phyloP scores from a whole-genome alignment of 371 early-diverging fungal genomes.

The Mucor saturninus region DNA sequence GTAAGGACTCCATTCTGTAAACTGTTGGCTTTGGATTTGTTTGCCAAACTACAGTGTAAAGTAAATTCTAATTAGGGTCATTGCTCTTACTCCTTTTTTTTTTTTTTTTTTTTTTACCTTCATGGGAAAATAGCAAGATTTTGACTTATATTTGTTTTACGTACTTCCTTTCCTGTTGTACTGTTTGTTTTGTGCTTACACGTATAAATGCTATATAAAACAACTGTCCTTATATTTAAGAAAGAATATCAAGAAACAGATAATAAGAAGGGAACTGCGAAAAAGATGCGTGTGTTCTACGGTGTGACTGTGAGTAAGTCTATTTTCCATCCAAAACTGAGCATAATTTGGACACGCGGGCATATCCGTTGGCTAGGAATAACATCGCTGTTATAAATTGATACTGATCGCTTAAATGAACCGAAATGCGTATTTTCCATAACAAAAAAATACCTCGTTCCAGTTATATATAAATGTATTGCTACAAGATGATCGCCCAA shows the following conservation, averaged over 20 bases:
- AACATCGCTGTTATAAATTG: conserved; percentile 4
- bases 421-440: too few species aligned
- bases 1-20: conserved; percentile 90
- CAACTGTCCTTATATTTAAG: not conserved
- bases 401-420: too few species aligned
- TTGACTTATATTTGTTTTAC: not conserved
- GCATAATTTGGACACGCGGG: conserved; percentile 23
- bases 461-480: too few species aligned
- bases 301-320: conserved; percentile 20
- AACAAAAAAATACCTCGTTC: too few species aligned
- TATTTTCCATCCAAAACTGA: conserved; percentile 18
- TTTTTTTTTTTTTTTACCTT: conserved; percentile 3
- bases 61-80: not conserved
- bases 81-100: not conserved
- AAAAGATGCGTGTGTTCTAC: not conserved
- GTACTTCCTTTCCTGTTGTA: not conserved
- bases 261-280: not conserved
- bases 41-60: conserved; percentile 87
- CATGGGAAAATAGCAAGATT: conserved; percentile 3
- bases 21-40: conserved; percentile 90
- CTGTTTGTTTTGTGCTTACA: not conserved
- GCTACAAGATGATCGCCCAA: too few species aligned
- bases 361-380: conserved; percentile 22
- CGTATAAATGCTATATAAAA: not conserved
- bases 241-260: conserved; percentile 4